Percentiles rank a stretch among this genome's conserved stretches.
Evolutionary conservation across 257 asterid species (phyloP).

Genomic region (Parsonsia alboflavescens): DNA sequence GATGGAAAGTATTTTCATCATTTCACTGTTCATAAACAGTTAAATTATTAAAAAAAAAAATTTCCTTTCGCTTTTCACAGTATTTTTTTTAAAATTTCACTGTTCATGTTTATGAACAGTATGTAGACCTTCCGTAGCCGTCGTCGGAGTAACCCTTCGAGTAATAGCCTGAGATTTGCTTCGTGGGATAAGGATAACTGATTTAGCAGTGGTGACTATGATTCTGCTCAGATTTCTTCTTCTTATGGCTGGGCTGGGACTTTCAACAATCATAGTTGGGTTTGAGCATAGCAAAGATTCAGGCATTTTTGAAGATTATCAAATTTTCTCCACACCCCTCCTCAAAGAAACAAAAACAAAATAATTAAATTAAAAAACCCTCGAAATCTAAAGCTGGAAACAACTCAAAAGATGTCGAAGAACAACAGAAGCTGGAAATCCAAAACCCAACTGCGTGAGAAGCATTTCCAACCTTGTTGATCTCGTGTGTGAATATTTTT

Average conservation of each 20-base stretch:
- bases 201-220: constrained; percentile 45
- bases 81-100: too few species aligned
- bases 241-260: constrained; percentile 19
- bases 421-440: constrained; percentile 19
- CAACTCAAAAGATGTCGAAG: too few species aligned
- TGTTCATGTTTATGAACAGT: too few species aligned
- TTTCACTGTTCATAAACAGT: too few species aligned
- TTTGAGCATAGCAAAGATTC: constrained; percentile 31
- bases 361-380: not conserved
- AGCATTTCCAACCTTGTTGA: constrained; percentile 25
- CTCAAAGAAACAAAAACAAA: not conserved
- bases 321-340: not conserved
- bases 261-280: constrained; percentile 12
- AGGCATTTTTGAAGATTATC: too few species aligned
- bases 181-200: constrained; percentile 66
- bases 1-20: too few species aligned
- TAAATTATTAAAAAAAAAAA: too few species aligned
- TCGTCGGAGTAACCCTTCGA: constrained; percentile 70
- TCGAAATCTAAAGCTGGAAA: constrained; percentile 16
- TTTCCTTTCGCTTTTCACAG: too few species aligned
- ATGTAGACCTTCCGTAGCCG: too few species aligned
- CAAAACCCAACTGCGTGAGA: constrained; percentile 19
- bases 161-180: constrained; percentile 68
- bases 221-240: constrained; percentile 21
- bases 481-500: too few species aligned